phyloP scores from a whole-genome alignment of 2,329 filamentous ascomycete species.

The Trichoderma semiorbis region DNA sequence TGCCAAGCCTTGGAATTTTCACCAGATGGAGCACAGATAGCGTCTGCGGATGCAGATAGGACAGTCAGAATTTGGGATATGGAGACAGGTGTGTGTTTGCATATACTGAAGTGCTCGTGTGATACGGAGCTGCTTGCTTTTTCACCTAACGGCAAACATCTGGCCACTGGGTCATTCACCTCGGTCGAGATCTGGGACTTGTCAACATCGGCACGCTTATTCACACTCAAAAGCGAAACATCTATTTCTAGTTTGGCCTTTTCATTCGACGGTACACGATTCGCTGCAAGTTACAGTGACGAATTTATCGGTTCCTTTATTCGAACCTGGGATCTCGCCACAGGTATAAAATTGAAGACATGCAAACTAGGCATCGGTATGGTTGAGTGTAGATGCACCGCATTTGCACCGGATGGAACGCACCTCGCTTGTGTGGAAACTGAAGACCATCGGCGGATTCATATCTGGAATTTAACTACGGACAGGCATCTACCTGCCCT shows the following conservation, averaged over 20 bases:
- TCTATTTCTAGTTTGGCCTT: not conserved
- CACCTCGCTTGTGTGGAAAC: not conserved
- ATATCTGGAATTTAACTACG: not conserved
- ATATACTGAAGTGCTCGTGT: not conserved
- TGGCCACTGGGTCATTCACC: not conserved
- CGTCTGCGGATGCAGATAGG: not conserved
- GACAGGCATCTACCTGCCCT: not conserved
- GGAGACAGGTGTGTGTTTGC: not conserved
- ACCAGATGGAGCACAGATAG: not conserved
- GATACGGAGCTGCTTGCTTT: not conserved
- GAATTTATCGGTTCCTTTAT: rapidly evolving
- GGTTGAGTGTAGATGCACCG: not conserved
- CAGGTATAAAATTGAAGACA: not conserved
- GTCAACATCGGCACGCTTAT: not conserved
- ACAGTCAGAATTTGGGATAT: conserved; percentile 2
- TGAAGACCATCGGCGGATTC: not conserved
- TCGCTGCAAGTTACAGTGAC: not conserved
- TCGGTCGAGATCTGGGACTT: not conserved
- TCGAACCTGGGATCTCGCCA: not conserved
- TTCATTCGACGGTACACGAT: not conserved
- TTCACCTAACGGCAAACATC: not conserved
- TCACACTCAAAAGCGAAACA: not conserved
- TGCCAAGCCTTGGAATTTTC: not conserved
- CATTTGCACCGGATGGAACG: not conserved
- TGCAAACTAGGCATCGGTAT: rapidly evolving